Conservation (phyloP, 192 early-diverging fungal genomes). For the Coemansia sp. region DNA sequence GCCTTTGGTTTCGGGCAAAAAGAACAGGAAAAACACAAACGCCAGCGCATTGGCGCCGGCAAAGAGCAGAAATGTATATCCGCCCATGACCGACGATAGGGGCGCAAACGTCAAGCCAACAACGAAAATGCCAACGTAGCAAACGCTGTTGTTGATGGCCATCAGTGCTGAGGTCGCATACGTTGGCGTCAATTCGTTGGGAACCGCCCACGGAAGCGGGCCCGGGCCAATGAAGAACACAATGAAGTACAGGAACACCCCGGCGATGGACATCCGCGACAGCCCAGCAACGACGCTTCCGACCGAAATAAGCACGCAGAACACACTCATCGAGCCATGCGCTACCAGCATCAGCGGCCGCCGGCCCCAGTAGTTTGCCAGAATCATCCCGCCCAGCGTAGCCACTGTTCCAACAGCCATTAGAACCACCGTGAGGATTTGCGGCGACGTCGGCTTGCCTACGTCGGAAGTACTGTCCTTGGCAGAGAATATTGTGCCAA, state of each 20-base stretch:
- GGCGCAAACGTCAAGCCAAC: slow-evolving; percentile 59
- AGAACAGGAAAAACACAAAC: slow-evolving; percentile 58
- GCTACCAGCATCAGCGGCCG: slow-evolving; percentile 65
- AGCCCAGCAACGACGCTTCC: slow-evolving; percentile 53
- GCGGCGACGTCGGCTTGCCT: slow-evolving; percentile 31
- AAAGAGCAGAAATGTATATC: slow-evolving; percentile 64
- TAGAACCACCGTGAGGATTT: slow-evolving; percentile 32
- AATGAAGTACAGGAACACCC: slow-evolving; percentile 68
- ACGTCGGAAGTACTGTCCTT: not conserved
- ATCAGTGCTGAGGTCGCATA: slow-evolving; percentile 66
- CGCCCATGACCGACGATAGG: slow-evolving; percentile 31
- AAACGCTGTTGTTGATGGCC: slow-evolving; percentile 66
- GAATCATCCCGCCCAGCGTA: slow-evolving; percentile 27
- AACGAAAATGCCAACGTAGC: slow-evolving; percentile 61
- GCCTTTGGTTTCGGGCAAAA: slow-evolving; percentile 80
- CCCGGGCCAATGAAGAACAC: slow-evolving; percentile 75
- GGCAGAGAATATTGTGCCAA: slow-evolving; percentile 21
- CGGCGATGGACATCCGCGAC: slow-evolving; percentile 53
- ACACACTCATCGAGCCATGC: slow-evolving; percentile 58
- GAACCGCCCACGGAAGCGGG: slow-evolving; percentile 74
- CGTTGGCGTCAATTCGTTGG: slow-evolving; percentile 72
- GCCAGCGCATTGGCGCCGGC: slow-evolving; percentile 58
- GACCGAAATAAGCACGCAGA: slow-evolving; percentile 60
- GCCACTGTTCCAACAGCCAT: slow-evolving; percentile 18
- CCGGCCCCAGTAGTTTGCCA: slow-evolving; percentile 67